Percentiles rank a stretch among this genome's conserved stretches.
These are phyloP conservation scores for Chenopodium quinoa DNA, from an alignment of 148 eudicot species.

Conservation along the genomic window DNA sequence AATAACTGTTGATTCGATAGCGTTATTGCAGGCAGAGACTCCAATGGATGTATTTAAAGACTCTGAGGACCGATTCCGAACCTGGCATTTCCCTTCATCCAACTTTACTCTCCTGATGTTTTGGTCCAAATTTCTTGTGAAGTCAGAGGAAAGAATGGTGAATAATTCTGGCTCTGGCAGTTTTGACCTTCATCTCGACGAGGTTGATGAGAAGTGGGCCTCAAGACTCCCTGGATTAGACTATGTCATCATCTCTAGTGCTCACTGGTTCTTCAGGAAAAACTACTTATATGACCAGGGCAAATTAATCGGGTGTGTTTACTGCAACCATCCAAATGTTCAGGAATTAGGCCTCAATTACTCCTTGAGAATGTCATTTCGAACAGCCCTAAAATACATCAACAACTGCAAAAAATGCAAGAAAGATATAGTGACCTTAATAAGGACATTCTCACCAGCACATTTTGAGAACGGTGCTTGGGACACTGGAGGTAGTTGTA, in stretches of 20 bases:
- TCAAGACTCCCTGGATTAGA: constrained; percentile 42
- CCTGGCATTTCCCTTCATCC: constrained; percentile 63
- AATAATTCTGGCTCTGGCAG: constrained; percentile 47
- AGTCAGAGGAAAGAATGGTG: constrained; percentile 39
- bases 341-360: constrained; percentile 32
- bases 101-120: constrained; percentile 60
- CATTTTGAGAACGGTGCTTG: constrained; percentile 74
- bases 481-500: constrained; percentile 64
- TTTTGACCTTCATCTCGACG: constrained; percentile 56
- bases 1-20: background rate
- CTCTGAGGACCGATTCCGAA: constrained; percentile 44
- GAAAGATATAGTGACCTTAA: constrained; percentile 31
- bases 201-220: constrained; percentile 47
- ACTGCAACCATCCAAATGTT: constrained; percentile 53
- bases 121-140: constrained; percentile 58
- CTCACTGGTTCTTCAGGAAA: constrained; percentile 68
- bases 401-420: constrained; percentile 40
- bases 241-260: constrained; percentile 52
- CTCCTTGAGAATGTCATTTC: constrained; percentile 45
- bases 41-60: constrained; percentile 50
- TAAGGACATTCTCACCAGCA: constrained; percentile 76
- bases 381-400: constrained; percentile 44
- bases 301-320: constrained; percentile 53
- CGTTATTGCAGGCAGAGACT: constrained; percentile 49
- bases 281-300: constrained; percentile 44